Conservation (phyloP, 2,329 filamentous ascomycete species). For the Pseudonectria foliicola region DNA sequence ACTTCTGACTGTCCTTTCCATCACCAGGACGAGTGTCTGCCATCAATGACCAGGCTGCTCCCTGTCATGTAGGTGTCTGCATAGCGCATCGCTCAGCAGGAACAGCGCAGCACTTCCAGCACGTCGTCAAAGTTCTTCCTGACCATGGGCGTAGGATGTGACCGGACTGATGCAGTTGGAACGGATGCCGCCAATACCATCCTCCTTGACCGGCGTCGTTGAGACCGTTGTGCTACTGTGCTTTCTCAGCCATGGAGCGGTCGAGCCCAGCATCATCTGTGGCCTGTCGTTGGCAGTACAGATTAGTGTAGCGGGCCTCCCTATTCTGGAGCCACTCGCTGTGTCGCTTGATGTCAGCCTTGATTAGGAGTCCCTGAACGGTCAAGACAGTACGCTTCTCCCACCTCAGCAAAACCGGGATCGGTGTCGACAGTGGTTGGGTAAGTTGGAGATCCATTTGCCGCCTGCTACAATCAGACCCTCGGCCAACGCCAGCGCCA, state of each 20-base stretch:
- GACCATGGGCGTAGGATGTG: constrained; percentile 69
- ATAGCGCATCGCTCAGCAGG: constrained; percentile 51
- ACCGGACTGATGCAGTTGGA: constrained; percentile 63
- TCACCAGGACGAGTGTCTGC: constrained; percentile 35
- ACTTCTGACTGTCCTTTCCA: too few species aligned
- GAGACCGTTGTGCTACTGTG: constrained; percentile 50
- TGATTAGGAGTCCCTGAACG: constrained; percentile 40
- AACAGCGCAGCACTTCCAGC: constrained; percentile 56
- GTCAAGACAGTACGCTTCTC: constrained; percentile 50
- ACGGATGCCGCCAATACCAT: constrained; percentile 48
- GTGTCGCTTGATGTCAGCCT: constrained; percentile 54
- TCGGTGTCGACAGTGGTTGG: too few species aligned
- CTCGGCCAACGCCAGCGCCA: constrained; percentile 67
- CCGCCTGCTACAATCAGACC: constrained; percentile 69
- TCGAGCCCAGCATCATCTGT: constrained; percentile 54
- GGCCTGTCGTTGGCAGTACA: constrained; percentile 63
- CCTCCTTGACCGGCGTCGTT: constrained; percentile 47
- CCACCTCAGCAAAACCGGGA: not conserved
- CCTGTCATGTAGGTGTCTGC: constrained; percentile 60
- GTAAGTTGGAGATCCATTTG: constrained; percentile 29
- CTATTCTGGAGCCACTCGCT: constrained; percentile 54
- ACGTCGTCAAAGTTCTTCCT: constrained; percentile 61
- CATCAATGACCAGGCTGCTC: constrained; percentile 47
- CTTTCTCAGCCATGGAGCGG: constrained; percentile 51
- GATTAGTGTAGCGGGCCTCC: constrained; percentile 58